phyloP scores from a whole-genome alignment of 768 basidiomycete species.

The Pisolithus orientalis region DNA sequence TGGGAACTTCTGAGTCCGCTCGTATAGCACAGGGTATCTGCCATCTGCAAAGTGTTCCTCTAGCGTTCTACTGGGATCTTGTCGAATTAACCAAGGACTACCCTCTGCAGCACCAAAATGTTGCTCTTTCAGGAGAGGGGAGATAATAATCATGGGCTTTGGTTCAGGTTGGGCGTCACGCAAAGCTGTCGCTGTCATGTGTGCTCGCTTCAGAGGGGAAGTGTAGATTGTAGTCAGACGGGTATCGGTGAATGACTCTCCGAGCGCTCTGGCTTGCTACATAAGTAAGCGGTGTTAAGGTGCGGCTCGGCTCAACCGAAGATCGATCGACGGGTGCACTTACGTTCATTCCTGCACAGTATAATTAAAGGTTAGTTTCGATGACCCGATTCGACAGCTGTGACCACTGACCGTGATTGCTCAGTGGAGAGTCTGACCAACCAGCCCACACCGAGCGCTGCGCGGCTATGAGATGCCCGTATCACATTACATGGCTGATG shows the following conservation, averaged over 20 bases:
- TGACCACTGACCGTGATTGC: slow-evolving; percentile 56
- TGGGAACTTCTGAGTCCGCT: slow-evolving; percentile 51
- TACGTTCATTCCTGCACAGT: slow-evolving; percentile 47
- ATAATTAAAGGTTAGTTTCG: slow-evolving; percentile 1
- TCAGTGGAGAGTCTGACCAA: slow-evolving; percentile 65
- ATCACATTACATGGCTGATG: background rate
- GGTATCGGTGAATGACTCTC: slow-evolving; percentile 40
- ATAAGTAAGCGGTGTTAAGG: background rate
- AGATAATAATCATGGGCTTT: slow-evolving; percentile 41
- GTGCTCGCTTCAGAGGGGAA: slow-evolving; percentile 61
- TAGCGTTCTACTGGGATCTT: slow-evolving; percentile 23
- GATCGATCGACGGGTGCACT: slow-evolving; percentile 7
- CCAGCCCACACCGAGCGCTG: slow-evolving; percentile 64
- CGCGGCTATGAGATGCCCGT: background rate
- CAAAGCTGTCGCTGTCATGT: slow-evolving; percentile 54
- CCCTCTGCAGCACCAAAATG: slow-evolving; percentile 70
- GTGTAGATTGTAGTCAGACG: slow-evolving; percentile 54
- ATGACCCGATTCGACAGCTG: background rate
- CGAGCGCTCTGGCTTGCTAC: slow-evolving; percentile 64
- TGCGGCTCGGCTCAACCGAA: background rate
- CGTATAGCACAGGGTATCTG: slow-evolving; percentile 44
- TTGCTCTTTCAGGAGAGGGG: slow-evolving; percentile 58
- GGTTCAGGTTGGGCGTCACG: slow-evolving; percentile 40
- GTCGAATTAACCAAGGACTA: slow-evolving; percentile 34
- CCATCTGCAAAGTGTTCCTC: slow-evolving; percentile 47